Evolutionary conservation across 306 rosid species (phyloP).

Genomic region (Mimosa pudica): DNA sequence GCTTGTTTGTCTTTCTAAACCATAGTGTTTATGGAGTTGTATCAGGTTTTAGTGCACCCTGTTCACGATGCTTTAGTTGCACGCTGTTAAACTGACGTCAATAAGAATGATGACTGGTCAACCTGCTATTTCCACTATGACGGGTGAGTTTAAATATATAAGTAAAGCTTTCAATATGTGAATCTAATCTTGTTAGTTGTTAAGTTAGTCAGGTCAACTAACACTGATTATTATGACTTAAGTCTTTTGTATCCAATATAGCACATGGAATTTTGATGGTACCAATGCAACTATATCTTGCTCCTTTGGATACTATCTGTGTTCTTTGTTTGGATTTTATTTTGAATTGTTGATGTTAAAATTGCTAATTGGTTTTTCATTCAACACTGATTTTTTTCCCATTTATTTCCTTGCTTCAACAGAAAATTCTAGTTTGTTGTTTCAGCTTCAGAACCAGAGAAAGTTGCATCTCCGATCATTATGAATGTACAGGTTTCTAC

Average conservation of each 20-base stretch:
- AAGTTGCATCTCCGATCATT: conserved; percentile 62
- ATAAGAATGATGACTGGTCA: conserved; percentile 90
- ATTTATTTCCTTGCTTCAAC: conserved; percentile 29
- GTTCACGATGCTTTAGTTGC: conserved; percentile 77
- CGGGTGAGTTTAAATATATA: conserved; percentile 59
- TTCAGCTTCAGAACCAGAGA: conserved; percentile 85
- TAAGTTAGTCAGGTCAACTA: conserved; percentile 3
- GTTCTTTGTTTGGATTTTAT: conserved; percentile 29
- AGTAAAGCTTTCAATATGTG: conserved; percentile 31
- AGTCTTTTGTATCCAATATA: conserved; percentile 2
- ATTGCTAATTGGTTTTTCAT: conserved; percentile 9
- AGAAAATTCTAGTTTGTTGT: conserved; percentile 88
- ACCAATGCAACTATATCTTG: conserved; percentile 20
- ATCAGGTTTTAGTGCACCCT: conserved; percentile 67
- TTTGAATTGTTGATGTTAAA: conserved; percentile 12
- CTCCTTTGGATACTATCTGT: conserved; percentile 12
- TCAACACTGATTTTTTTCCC: conserved; percentile 24
- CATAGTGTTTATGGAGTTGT: conserved; percentile 31
- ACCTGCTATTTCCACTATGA: conserved; percentile 96
- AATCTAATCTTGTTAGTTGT: conserved; percentile 10
- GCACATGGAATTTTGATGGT: neutral
- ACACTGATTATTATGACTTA: conserved; percentile 27
- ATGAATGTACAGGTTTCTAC: conserved; percentile 58
- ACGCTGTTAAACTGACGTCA: conserved; percentile 78
- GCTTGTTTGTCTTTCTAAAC: conserved; percentile 8